These are phyloP conservation scores for Brassica nigra DNA, from an alignment of 345 rosid genomes.

Conservation along the genomic window DNA sequence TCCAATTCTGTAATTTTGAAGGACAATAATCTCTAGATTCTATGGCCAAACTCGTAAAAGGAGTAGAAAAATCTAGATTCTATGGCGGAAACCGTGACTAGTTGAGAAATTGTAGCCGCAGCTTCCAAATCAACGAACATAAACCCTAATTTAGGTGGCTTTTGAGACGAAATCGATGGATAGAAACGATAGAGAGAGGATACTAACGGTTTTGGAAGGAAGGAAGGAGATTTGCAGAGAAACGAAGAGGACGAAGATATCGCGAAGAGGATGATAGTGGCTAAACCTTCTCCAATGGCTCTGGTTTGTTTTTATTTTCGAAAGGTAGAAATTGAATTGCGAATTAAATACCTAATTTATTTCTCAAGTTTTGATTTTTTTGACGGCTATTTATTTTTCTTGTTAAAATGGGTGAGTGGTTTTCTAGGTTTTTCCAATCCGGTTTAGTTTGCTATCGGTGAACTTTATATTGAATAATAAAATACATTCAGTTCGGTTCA, in stretches of 20 bases:
- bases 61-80: not conserved
- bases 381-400: conserved; percentile 28
- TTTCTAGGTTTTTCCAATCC: not conserved
- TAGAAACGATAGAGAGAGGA: not conserved
- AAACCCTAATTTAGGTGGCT: conserved; percentile 38
- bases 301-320: not conserved
- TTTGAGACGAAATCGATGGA: not conserved
- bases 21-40: not conserved
- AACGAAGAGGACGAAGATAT: conserved; percentile 3
- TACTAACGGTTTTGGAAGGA: not conserved
- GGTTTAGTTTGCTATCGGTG: not conserved
- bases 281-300: conserved; percentile 42
- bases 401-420: not conserved
- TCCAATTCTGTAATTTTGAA: not conserved
- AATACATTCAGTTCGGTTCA: not conserved
- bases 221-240: conserved; percentile 10
- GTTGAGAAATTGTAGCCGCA: not conserved
- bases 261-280: conserved; percentile 32
- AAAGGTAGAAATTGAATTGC: conserved; percentile 20
- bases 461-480: not conserved
- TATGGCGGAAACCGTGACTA: not conserved
- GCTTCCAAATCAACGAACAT: conserved; percentile 7
- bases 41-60: not conserved
- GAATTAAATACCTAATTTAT: conserved; percentile 14
- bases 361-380: not conserved